Evolutionary conservation across 2,329 filamentous ascomycete genomes (phyloP).

Genomic region (Stachybotrys echinatus): DNA sequence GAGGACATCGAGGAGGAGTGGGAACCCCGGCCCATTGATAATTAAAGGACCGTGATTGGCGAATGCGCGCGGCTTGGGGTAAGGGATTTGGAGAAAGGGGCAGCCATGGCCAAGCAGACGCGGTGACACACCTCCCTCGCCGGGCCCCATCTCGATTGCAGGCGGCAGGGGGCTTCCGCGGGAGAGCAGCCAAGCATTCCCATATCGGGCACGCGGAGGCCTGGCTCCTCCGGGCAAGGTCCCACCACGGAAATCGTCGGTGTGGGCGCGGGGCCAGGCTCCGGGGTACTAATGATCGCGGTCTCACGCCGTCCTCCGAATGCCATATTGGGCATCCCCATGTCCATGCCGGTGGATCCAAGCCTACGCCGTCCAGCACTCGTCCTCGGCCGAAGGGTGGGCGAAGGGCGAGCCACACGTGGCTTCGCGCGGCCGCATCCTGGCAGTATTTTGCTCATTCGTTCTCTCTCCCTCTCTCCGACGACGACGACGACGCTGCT

Average conservation of each 20-base stretch:
- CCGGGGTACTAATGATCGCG: background rate
- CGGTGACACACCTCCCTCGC: background rate
- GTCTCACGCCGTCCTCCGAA: slow-evolving; percentile 1
- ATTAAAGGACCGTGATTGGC: background rate
- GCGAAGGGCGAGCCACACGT: background rate
- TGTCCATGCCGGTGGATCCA: background rate
- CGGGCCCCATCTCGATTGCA: background rate
- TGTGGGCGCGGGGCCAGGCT: background rate
- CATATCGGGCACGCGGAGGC: background rate
- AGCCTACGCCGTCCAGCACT: too few species aligned
- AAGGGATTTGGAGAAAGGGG: background rate
- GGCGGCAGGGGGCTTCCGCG: background rate
- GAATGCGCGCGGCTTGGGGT: background rate
- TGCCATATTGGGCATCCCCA: background rate
- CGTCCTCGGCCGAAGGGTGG: background rate
- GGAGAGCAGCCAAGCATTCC: background rate
- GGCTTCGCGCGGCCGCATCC: background rate
- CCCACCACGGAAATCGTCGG: background rate
- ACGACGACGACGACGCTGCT: background rate
- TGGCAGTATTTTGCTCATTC: background rate
- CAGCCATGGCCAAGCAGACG: background rate
- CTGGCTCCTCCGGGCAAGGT: background rate
- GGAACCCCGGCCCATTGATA: background rate
- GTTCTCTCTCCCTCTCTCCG: background rate
- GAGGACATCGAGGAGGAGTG: background rate